Base-by-base conservation (phyloP, 306 rosid genomes). In the Crotalaria pallida region DNA sequence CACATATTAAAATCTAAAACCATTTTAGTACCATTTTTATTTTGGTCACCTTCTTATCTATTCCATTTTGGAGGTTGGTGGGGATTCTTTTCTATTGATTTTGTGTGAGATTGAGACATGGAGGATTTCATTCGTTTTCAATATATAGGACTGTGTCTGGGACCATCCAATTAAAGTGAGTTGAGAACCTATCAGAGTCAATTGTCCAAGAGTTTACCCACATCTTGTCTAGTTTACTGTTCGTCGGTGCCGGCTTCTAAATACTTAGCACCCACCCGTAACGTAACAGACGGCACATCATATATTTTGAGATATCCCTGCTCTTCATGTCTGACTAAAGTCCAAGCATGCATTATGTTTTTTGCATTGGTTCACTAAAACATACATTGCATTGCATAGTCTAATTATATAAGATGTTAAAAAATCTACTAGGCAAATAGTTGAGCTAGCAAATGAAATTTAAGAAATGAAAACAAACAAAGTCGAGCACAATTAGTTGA, bases 171-270 rank as follows among this genome's bases (percentile, higher is more conserved):
- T 72, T 52, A 57, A 58, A 58, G 45, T 31, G 27, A 18, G 27
- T 43, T 70, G 58, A 52, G 65, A 74, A 18, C 70, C 17, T 43
- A 64, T 58, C 63, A 29, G 76, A 63, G 62, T 34, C 51, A 57
- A 74, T 26, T 86, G 89, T 83, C 79, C 41, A 64, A 43, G 31
- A 62, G 47, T 76, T 71, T 52, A 22, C 67, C 79, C 41, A 45
- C 82, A 70, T 24, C 68, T 13, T 77, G 79, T 82, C 81, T 73
- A 52, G 29, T 24, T 12, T 64, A 71, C 59, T 58, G 43, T 63
- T 65, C 77, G 92, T 89, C 87, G 87, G 96, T 87, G 87, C 88
- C 87, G 80, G 50, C 81, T 59, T 68, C 77, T 67, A 56, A 83
- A 64, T 65, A 22, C 70, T 47, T 64, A 34, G n/a, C 61, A 74